A percentile compares a stretch with the other conserved stretches of the same genome.
These are phyloP conservation scores for Coniferiporia weirii DNA, from an alignment of 1,284 basidiomycete species.

Conservation along the genomic window DNA sequence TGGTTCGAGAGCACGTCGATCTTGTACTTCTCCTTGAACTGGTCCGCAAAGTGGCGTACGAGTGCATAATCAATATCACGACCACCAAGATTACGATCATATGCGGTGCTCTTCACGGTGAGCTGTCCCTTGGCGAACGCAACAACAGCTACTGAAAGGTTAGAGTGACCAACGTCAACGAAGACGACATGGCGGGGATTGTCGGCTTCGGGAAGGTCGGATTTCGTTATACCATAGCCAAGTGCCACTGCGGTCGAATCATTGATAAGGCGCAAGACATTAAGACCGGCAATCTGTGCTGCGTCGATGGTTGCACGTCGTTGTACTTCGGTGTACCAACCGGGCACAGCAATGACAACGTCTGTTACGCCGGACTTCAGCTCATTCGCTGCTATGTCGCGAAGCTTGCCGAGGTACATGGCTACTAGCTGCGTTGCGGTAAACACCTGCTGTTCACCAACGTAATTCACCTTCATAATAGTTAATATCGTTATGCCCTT, in stretches of 20 bases:
- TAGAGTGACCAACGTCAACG: constrained; percentile 89
- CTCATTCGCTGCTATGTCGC: constrained; percentile 79
- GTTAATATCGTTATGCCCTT: background rate
- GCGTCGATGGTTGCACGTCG: constrained; percentile 85
- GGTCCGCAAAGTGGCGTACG: constrained; percentile 78
- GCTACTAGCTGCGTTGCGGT: constrained; percentile 84
- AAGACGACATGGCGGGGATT: constrained; percentile 84
- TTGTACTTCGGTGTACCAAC: constrained; percentile 92
- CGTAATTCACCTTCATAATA: constrained; percentile 69
- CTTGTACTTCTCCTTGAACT: constrained; percentile 93
- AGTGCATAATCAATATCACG: constrained; percentile 91
- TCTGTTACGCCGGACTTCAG: constrained; percentile 84
- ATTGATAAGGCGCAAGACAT: constrained; percentile 89
- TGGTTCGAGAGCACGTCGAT: constrained; percentile 87
- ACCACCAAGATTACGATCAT: constrained; percentile 87
- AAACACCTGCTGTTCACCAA: constrained; percentile 73
- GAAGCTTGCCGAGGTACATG: constrained; percentile 83
- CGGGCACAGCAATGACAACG: constrained; percentile 89
- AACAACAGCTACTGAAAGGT: constrained; percentile 79
- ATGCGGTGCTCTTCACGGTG: constrained; percentile 79
- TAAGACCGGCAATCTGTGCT: constrained; percentile 81
- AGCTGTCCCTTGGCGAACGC: constrained; percentile 92
- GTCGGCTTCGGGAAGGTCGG: constrained; percentile 82
- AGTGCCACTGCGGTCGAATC: constrained; percentile 91
- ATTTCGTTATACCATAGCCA: constrained; percentile 95